These are phyloP conservation scores for Lactarius psammicola DNA, from an alignment of 768 basidiomycete genomes.

Conservation along the genomic window DNA sequence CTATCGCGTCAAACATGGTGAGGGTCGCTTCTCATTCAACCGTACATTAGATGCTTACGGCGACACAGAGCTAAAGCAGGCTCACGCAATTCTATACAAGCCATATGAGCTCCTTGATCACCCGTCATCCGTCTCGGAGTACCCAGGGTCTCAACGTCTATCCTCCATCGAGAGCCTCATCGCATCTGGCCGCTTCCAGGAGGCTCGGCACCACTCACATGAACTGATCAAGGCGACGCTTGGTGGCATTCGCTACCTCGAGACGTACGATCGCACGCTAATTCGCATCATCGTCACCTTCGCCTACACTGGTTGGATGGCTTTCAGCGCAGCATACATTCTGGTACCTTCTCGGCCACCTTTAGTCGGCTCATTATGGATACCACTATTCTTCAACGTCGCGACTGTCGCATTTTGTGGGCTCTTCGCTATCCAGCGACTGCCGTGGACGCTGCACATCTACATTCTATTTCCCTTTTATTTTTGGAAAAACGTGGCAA, in stretches of 20 bases:
- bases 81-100: constrained; percentile 58
- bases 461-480: constrained; percentile 74
- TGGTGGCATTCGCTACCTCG: constrained; percentile 69
- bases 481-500: constrained; percentile 64
- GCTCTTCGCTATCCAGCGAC: constrained; percentile 59
- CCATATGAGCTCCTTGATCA: constrained; percentile 54
- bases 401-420: constrained; percentile 44
- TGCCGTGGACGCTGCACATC: constrained; percentile 70
- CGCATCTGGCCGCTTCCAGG: constrained; percentile 41
- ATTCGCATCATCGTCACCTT: constrained; percentile 65
- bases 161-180: constrained; percentile 49
- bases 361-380: not conserved
- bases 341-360: constrained; percentile 43
- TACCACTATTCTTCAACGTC: constrained; percentile 29
- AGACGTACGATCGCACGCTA: constrained; percentile 71
- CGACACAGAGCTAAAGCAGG: constrained; percentile 56
- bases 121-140: constrained; percentile 30
- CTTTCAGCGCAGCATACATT: constrained; percentile 59
- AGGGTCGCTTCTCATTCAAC: constrained; percentile 22
- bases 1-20: constrained; percentile 74
- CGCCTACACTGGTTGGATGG: constrained; percentile 81
- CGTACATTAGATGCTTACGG: not conserved
- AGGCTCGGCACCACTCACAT: constrained; percentile 49
- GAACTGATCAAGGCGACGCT: constrained; percentile 54
- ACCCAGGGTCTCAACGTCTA: constrained; percentile 40